phyloP scores from a whole-genome alignment of 1,284 basidiomycete species.

The Pseudozyma pruni region DNA sequence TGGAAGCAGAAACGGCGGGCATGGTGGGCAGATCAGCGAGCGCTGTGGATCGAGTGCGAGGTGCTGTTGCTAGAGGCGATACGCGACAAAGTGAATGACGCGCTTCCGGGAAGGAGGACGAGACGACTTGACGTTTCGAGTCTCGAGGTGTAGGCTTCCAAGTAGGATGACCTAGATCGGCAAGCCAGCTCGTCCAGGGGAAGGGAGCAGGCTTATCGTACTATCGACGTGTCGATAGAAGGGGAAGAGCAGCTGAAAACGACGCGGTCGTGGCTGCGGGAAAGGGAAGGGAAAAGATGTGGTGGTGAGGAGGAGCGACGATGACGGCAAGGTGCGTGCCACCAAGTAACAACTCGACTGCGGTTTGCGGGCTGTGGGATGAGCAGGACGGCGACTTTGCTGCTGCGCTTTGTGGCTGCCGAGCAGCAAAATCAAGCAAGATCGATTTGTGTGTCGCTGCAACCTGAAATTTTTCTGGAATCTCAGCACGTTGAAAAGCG shows the following conservation, averaged over 20 bases:
- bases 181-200: slow-evolving; percentile 36
- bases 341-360: no score
- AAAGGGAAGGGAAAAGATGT: neutral
- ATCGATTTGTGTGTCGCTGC: no score
- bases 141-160: slow-evolving; percentile 1
- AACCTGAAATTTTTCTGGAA: no score
- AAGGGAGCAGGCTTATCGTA: neutral
- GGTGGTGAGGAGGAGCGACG: slow-evolving; percentile 13
- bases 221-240: neutral
- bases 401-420: neutral
- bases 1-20: slow-evolving; percentile 67
- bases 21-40: slow-evolving; percentile 26
- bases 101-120: slow-evolving; percentile 5
- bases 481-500: no score
- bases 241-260: slow-evolving; percentile 22
- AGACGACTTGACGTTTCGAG: neutral
- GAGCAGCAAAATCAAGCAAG: neutral
- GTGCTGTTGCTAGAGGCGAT: slow-evolving; percentile 1
- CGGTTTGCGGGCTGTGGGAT: no score
- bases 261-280: slow-evolving; percentile 26
- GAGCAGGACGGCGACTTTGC: neutral
- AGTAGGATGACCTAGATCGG: slow-evolving; percentile 15
- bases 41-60: neutral
- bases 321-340: slow-evolving; percentile 13
- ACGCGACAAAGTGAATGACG: slow-evolving; percentile 24